Evolutionary conservation across 768 basidiomycete genomes (phyloP), one percentile per base, ranked within the genome.

Genomic region (Lactarius vividus): DNA sequence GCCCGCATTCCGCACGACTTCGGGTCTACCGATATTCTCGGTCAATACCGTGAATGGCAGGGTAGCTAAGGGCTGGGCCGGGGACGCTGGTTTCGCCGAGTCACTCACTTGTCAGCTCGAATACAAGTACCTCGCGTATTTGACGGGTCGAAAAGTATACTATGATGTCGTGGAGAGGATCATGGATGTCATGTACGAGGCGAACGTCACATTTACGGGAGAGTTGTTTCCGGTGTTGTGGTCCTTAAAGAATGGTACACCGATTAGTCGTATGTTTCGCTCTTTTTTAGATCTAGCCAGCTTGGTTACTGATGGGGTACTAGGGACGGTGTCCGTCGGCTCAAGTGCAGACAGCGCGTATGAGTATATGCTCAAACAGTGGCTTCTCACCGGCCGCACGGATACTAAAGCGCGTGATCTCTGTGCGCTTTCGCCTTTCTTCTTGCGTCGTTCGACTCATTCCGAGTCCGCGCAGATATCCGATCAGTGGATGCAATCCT

Each of bases 51-150:
- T 78, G 33, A 84, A 75, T 87, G 67, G 62, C 64, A 62, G 82
- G 71, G 11, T 37, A 0, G 6, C 26, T 26, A 1, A 3, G 1
- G 69, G 72, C 40, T 76, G 77, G 59, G 73, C 79, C 16, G 82
- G 81, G 1, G 39, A 57, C 1, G 55, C 53, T 15, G 11, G 75
- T 89, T 20, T 75, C 68, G 70, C 95, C 0, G 95, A 97, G 75
- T 86, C 91, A 28, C 88, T 86, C 8, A 93, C 85, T 59, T 80
- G 91, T 65, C 93, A 96, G 72, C 75, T 98, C 64, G 96, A 97
- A 75, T 92, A 94, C 75, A 84, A 88, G 67, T 96, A 96, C 70
- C 83, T 98, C 4, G 89, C 91, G 1, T 88, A 92, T 69, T 75
- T 90, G 15, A 95, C 92, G 0, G 91, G 90, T 1, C 86, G 89